Conservation (phyloP, 345 rosid genomes). For the Melaleuca alternifolia region DNA sequence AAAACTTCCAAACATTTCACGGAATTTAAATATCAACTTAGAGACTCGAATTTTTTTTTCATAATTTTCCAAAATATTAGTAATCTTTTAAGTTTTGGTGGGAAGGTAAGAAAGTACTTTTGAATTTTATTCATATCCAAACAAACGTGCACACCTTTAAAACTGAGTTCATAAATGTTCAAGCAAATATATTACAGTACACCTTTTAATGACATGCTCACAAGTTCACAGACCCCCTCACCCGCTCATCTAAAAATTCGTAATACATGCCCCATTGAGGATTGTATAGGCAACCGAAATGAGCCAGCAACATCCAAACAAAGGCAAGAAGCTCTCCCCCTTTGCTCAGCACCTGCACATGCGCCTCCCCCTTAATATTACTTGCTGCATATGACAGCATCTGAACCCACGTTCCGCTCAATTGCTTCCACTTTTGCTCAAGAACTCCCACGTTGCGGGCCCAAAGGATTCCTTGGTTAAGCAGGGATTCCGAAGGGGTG, state of each 20-base stretch:
- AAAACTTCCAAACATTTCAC: no score
- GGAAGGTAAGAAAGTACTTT: neutral
- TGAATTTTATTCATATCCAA: neutral
- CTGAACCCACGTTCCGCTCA: neutral
- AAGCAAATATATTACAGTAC: neutral
- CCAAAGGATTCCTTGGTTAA: fast-evolving
- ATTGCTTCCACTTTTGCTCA: neutral
- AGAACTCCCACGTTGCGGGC: fast-evolving
- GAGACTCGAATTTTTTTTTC: no score
- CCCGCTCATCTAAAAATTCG: no score
- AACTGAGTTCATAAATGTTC: neutral
- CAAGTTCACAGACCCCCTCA: neutral
- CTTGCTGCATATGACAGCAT: neutral
- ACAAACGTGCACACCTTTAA: neutral
- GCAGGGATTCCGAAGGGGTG: neutral
- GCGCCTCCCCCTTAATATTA: neutral
- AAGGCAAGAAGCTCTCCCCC: neutral
- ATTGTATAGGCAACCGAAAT: neutral
- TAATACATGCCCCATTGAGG: no score
- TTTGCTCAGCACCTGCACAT: neutral
- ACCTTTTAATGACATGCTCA: neutral
- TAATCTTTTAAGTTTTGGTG: neutral
- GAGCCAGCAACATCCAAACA: neutral
- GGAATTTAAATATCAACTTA: no score
- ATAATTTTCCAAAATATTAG: no score